These are phyloP conservation scores for Auricularia cornea DNA, from an alignment of 768 basidiomycete genomes.

Conservation along the genomic window DNA sequence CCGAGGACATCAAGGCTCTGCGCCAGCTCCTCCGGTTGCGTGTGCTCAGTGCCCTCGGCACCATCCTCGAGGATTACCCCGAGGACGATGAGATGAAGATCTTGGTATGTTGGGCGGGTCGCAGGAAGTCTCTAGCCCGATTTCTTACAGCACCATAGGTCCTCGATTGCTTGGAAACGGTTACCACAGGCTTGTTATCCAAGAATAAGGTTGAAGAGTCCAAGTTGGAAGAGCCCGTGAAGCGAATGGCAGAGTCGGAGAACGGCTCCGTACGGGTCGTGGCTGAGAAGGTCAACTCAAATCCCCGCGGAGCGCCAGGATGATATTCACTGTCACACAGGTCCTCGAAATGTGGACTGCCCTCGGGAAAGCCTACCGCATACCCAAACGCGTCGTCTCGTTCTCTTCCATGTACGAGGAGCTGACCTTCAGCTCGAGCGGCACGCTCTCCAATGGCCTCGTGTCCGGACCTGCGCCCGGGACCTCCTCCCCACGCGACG, in stretches of 20 bases:
- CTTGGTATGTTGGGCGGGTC: slow-evolving; percentile 40
- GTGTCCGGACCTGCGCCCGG: too few relatives aligned
- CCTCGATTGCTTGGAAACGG: slow-evolving; percentile 48
- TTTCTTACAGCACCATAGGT: slow-evolving; percentile 30
- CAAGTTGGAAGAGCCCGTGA: slow-evolving; percentile 58
- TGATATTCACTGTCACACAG: too few relatives aligned
- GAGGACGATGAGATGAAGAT: slow-evolving; percentile 63
- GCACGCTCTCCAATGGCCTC: too few relatives aligned
- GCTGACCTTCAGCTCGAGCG: too few relatives aligned
- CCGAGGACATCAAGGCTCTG: slow-evolving; percentile 68
- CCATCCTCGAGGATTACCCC: slow-evolving; percentile 68
- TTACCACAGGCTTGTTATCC: slow-evolving; percentile 71
- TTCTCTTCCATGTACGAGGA: neutral
- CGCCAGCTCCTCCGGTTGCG: slow-evolving; percentile 86
- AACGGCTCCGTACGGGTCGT: slow-evolving; percentile 48
- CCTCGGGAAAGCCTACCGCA: slow-evolving; percentile 72
- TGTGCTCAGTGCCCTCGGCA: slow-evolving; percentile 87
- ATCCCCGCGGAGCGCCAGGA: too few relatives aligned
- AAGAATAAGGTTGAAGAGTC: slow-evolving; percentile 90
- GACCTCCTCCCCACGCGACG: too few relatives aligned
- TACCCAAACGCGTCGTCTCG: slow-evolving; percentile 60
- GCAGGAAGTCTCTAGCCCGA: neutral
- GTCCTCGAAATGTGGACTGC: slow-evolving; percentile 74
- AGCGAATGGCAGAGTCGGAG: slow-evolving; percentile 42
- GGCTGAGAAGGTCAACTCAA: slow-evolving; percentile 50